Evolutionary conservation across 1,139 yeast genomes (phyloP), one percentile per base, ranked within the genome.

Genomic region (Nakaseomyces nivariensis): DNA sequence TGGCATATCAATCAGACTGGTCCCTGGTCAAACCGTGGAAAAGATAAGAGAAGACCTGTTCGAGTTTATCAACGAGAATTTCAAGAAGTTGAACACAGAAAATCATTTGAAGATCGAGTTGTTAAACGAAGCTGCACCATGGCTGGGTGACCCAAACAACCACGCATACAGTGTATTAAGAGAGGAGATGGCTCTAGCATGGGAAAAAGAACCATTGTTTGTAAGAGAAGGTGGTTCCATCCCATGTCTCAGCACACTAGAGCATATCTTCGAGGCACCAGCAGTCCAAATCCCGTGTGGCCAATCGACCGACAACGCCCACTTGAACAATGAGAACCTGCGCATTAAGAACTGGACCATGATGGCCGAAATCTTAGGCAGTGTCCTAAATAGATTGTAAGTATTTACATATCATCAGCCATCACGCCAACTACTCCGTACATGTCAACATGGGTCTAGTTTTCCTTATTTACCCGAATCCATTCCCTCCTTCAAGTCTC

Each of bases 211-310:
- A 32, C 97, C 97, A 0, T 70, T 92, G 44, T 83, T 82, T 54
- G 87, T 92, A 45, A 78, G 97, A 56, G 98, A 92, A 70, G 98
- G 98, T 52, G 98, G 98, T 0, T 86, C 96, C 0, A 89, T 92
- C 63, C 97, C 98, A 1, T 83, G 92, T 11, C 82, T 94, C 6
- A 70, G 97, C 53, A 85, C 85, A 55, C 71, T 92, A 57, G 98
- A 92, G 61, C 85, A 85, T 63, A 74, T 78, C 22, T 85, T 92
- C 58, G 67, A 75, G 49, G 96, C 97, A 1, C 86, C 88, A 24
- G 97, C 97, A 1, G 95, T 92, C 0, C 97, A 92, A 66, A 78
- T 92, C 41, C 98, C 98, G 1, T 88, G 97, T 64, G 98, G 98
- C 0, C 98, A 92, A 69, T 79, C 94, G 0, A 81, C 94, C 46